Evolutionary conservation across 2,329 filamentous ascomycete species (phyloP).

Genomic region (Ophioceras dolichostomum): DNA sequence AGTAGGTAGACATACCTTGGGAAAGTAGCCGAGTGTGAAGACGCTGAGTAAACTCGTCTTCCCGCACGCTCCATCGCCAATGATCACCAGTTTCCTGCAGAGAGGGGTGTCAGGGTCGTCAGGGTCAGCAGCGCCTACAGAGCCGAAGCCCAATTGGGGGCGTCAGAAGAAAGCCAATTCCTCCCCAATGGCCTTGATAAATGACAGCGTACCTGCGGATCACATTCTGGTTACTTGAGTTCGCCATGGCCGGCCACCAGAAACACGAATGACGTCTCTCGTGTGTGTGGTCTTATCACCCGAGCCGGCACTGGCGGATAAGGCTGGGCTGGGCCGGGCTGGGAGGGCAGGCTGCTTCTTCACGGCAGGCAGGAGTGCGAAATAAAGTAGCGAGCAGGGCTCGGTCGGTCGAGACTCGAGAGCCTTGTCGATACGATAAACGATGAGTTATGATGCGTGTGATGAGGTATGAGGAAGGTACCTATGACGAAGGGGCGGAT

Average conservation of each 20-base stretch:
- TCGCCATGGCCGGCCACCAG: constrained; percentile 17
- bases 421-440: too few relatives aligned
- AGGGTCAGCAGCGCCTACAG: too few relatives aligned
- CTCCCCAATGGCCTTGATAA: too few relatives aligned
- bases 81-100: constrained; percentile 84
- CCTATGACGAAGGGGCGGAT: too few relatives aligned
- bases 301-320: neutral
- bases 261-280: neutral
- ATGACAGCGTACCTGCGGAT: constrained; percentile 24
- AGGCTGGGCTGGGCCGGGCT: too few relatives aligned
- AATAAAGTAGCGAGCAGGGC: too few relatives aligned
- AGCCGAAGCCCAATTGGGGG: neutral
- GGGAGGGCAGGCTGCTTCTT: too few relatives aligned
- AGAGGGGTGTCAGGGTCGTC: neutral
- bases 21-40: constrained; percentile 96
- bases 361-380: too few relatives aligned
- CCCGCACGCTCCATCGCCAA: constrained; percentile 92
- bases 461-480: too few relatives aligned
- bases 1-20: constrained; percentile 65
- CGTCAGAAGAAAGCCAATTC: constrained; percentile 2
- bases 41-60: constrained; percentile 97
- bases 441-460: too few relatives aligned
- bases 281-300: neutral
- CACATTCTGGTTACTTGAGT: constrained; percentile 19
- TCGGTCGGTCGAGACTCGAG: too few relatives aligned